These are phyloP conservation scores for Amanita thiersii DNA, from an alignment of 768 basidiomycete genomes.

Conservation along the genomic window DNA sequence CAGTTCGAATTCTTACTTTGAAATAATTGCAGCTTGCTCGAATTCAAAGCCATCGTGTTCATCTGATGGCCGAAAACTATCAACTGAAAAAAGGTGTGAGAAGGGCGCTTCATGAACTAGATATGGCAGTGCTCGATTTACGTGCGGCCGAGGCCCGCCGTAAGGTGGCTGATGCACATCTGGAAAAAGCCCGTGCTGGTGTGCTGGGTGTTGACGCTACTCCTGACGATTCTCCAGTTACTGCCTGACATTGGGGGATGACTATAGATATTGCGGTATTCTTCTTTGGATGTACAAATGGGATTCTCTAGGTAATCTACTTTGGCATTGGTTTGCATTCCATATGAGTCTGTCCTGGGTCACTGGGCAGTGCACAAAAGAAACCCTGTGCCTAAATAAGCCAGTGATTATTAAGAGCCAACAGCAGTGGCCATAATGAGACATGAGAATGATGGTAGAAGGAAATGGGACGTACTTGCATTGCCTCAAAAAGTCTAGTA, in stretches of 20 bases:
- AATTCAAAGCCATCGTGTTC: constrained; percentile 28
- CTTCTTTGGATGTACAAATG: constrained; percentile 1
- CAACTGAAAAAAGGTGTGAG: constrained; percentile 30
- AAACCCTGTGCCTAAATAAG: constrained; percentile 48
- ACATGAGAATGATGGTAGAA: no score
- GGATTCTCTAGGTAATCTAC: constrained; percentile 11
- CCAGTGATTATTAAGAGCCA: not conserved
- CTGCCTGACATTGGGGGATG: not conserved
- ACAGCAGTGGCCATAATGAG: constrained; percentile 7
- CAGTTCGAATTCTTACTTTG: not conserved
- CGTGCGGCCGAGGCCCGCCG: constrained; percentile 50
- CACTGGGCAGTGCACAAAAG: constrained; percentile 60
- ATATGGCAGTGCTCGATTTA: constrained; percentile 51
- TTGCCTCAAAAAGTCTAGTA: constrained; percentile 54
- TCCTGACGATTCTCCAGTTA: not conserved
- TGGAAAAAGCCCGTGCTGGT: constrained; percentile 58
- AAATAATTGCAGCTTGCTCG: constrained; percentile 20
- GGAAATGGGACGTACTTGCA: no score
- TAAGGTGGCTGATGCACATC: constrained; percentile 45
- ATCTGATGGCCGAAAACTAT: constrained; percentile 30
- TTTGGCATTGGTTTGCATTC: constrained; percentile 61
- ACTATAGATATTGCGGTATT: not conserved
- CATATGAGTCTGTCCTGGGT: constrained; percentile 59
- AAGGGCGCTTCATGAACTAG: constrained; percentile 54
- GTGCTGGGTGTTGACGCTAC: constrained; percentile 46